Evolutionary conservation across 805 yeast species (phyloP).

Genomic region (Hanseniaspora thailandica): DNA sequence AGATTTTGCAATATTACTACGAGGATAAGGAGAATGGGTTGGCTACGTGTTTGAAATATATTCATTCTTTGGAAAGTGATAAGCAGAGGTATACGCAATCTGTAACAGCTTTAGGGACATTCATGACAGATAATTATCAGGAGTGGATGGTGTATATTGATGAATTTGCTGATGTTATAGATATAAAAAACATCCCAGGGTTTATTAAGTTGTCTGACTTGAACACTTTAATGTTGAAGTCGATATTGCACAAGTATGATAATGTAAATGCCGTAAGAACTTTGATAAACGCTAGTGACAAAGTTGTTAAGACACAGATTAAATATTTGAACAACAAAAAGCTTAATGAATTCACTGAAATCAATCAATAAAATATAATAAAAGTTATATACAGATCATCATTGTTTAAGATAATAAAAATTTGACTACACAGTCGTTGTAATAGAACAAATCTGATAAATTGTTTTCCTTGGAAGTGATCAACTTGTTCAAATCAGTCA

Average conservation of each 20-base stretch:
- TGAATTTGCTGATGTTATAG: slow-evolving; percentile 25
- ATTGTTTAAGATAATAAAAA: slow-evolving; percentile 30
- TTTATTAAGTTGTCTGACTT: slow-evolving; percentile 24
- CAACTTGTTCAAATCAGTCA: slow-evolving; percentile 38
- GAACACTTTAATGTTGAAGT: slow-evolving; percentile 20
- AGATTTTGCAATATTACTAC: slow-evolving; percentile 51
- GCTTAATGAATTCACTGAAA: neutral
- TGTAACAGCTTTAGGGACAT: slow-evolving; percentile 32
- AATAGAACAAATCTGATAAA: slow-evolving; percentile 60
- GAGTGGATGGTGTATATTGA: slow-evolving; percentile 28
- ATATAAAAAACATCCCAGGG: slow-evolving; percentile 14
- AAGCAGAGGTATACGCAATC: slow-evolving; percentile 32
- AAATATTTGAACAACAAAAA: neutral
- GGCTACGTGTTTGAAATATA: slow-evolving; percentile 48
- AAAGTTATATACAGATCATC: slow-evolving; percentile 5
- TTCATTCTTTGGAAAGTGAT: slow-evolving; percentile 35
- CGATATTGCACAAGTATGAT: neutral
- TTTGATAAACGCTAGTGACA: neutral
- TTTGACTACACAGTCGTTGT: slow-evolving; percentile 66
- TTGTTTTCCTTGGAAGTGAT: slow-evolving; percentile 35
- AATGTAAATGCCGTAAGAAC: neutral
- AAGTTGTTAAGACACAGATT: neutral
- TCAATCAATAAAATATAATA: neutral
- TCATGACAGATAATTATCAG: slow-evolving; percentile 19
- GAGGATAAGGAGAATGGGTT: slow-evolving; percentile 43